phyloP scores from a whole-genome alignment of 225 moss, liverwort and hornwort genomes.

The Lunularia cruciata region DNA sequence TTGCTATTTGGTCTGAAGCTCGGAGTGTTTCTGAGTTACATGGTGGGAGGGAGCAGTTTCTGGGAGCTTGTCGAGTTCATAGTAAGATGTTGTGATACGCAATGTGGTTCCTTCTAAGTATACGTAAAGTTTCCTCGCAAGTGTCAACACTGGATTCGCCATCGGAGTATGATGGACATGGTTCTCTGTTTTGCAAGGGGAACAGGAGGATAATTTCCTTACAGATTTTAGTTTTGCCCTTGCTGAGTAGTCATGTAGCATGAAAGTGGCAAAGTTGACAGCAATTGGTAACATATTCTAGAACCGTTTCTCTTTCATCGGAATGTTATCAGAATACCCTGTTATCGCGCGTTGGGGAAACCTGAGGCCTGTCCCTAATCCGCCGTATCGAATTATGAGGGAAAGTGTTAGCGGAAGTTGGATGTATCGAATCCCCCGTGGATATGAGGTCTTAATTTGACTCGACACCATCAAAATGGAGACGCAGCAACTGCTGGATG shows the following conservation, averaged over 20 bases:
- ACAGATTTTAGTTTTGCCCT: background rate
- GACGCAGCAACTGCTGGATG: constrained; percentile 71
- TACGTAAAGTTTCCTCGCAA: background rate
- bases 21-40: background rate
- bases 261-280: background rate
- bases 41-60: background rate
- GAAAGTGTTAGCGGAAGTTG: constrained; percentile 29
- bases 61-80: background rate
- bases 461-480: constrained; percentile 47
- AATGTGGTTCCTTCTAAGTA: background rate
- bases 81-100: background rate
- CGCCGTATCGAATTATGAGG: constrained; percentile 5
- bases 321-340: constrained; percentile 31
- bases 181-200: background rate
- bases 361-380: constrained; percentile 5
- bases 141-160: background rate
- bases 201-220: background rate
- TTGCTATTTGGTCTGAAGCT: background rate
- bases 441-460: constrained; percentile 13
- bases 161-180: constrained; percentile 5
- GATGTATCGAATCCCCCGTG: constrained; percentile 38
- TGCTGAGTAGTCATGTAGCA: background rate
- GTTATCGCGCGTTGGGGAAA: constrained; percentile 13
- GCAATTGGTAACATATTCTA: background rate
- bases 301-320: background rate